phyloP scores from a whole-genome alignment of 176 grass and related monocot species.

The Aegilops speltoides region DNA sequence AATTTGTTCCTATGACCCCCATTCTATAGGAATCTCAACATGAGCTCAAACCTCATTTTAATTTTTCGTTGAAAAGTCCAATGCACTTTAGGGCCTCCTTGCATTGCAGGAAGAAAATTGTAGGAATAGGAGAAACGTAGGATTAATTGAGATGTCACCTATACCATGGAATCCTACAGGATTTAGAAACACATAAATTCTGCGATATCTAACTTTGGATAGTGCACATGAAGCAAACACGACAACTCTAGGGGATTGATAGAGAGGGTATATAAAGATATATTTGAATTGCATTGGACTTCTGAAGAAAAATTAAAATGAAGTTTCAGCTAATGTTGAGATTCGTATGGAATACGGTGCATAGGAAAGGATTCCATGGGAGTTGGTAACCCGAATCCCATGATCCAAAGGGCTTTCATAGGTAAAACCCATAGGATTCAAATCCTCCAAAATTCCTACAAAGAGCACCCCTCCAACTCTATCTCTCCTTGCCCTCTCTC shows the following conservation, averaged over 20 bases:
- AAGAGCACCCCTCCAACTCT: neutral
- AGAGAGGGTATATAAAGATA: neutral
- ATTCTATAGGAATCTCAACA: neutral
- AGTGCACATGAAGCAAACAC: neutral
- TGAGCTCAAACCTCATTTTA: neutral
- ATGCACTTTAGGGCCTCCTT: neutral
- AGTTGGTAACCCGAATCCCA: neutral
- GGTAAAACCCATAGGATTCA: neutral
- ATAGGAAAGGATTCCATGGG: neutral
- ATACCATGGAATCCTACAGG: neutral
- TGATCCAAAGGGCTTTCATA: neutral
- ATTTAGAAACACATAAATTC: neutral
- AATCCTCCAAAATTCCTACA: neutral
- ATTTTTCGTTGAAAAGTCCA: neutral
- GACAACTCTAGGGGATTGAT: neutral
- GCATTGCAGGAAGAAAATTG: neutral
- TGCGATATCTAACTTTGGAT: neutral
- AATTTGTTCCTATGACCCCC: too few species aligned
- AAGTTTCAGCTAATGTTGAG: neutral
- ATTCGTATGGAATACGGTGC: neutral
- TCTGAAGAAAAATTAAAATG: neutral
- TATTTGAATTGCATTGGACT: neutral
- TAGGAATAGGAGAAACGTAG: neutral
- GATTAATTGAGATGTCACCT: neutral
- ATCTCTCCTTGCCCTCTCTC: neutral